phyloP scores from a whole-genome alignment of 345 rosid species.

The Salix brachista region DNA sequence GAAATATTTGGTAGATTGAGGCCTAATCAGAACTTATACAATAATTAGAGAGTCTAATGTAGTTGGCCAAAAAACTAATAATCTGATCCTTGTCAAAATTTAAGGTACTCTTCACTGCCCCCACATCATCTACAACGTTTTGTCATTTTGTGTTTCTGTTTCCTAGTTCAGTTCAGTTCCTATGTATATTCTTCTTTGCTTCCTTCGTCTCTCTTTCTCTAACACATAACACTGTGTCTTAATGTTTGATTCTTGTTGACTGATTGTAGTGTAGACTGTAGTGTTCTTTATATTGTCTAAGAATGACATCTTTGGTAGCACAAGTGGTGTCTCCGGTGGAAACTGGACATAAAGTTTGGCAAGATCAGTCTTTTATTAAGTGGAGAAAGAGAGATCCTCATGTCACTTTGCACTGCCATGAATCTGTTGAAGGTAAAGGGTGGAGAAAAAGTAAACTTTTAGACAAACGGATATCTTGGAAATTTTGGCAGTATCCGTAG shows the following conservation, averaged over 20 bases:
- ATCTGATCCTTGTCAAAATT: neutral
- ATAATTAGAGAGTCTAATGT: neutral
- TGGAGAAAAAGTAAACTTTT: neutral
- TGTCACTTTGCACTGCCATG: conserved; percentile 83
- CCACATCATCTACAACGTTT: no score
- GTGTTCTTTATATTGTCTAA: neutral
- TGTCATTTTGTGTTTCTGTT: neutral
- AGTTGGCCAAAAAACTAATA: neutral
- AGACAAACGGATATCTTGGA: neutral
- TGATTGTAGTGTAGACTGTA: neutral
- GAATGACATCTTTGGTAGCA: conserved; percentile 13
- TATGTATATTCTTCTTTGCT: neutral
- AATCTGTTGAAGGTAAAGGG: conserved; percentile 62
- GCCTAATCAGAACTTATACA: neutral
- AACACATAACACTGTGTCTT: neutral
- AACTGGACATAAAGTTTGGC: conserved; percentile 64
- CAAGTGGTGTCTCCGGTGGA: conserved; percentile 44
- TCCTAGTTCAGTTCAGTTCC: neutral
- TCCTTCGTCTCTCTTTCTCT: neutral
- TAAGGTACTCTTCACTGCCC: neutral
- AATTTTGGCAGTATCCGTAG: neutral
- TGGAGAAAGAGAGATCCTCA: conserved; percentile 92
- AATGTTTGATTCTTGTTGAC: neutral
- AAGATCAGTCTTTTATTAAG: conserved; percentile 74
- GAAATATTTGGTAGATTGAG: neutral